These are phyloP conservation scores for Halenospora varia DNA, from an alignment of 495 filamentous ascomycete genomes.

Conservation along the genomic window DNA sequence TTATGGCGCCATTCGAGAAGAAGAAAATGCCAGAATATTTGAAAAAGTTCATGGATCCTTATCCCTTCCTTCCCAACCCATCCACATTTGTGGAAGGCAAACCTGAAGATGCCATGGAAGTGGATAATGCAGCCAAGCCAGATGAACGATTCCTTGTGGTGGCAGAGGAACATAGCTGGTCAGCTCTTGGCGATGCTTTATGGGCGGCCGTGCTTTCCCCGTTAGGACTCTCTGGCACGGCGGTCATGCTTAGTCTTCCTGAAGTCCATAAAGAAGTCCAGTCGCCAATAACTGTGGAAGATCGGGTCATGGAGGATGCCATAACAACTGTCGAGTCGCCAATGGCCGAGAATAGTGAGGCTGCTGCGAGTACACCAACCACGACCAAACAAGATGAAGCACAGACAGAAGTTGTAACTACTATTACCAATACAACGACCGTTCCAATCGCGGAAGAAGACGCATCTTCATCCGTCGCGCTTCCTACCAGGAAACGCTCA, in stretches of 20 bases:
- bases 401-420: constrained; percentile 12
- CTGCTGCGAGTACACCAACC: constrained; percentile 24
- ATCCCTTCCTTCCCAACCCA: constrained; percentile 67
- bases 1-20: constrained; percentile 58
- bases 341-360: constrained; percentile 42
- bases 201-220: constrained; percentile 18
- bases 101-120: constrained; percentile 11
- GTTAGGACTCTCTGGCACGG: constrained; percentile 9
- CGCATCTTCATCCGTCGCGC: constrained; percentile 5
- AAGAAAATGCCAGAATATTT: constrained; percentile 60
- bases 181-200: constrained; percentile 46
- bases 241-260: constrained; percentile 13
- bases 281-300: constrained; percentile 15
- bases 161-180: constrained; percentile 39
- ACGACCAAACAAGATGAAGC: constrained; percentile 13
- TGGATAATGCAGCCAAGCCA: no score
- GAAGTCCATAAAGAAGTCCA: constrained; percentile 8
- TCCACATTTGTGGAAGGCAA: background rate
- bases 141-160: constrained; percentile 5
- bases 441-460: constrained; percentile 17
- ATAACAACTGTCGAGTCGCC: constrained; percentile 30
- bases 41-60: constrained; percentile 66
- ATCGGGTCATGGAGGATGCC: constrained; percentile 29
- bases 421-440: constrained; percentile 14
- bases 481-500: constrained; percentile 55